Evolutionary conservation across 2,329 filamentous ascomycete species (phyloP).

Genomic region (Xylariomycetidae sp.): DNA sequence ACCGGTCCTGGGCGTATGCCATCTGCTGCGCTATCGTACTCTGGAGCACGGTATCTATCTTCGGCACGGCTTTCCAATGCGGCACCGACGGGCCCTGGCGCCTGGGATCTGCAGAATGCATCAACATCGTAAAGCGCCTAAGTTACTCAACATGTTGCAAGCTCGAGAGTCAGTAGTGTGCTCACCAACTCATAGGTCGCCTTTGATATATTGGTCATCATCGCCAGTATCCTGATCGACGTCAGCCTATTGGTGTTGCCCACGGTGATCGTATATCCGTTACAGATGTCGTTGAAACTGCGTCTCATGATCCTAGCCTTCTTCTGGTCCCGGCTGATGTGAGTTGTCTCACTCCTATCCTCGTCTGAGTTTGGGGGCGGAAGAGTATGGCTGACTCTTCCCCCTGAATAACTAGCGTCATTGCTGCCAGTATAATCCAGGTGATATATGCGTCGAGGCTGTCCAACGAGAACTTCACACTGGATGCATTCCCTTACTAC

Average conservation of each 20-base stretch:
- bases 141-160: too few species aligned
- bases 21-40: conserved; percentile 1
- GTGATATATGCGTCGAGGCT: too few species aligned
- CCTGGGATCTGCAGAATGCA: too few species aligned
- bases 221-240: conserved; percentile 4
- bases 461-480: too few species aligned
- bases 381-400: too few species aligned
- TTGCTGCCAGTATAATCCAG: too few species aligned
- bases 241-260: conserved; percentile 1
- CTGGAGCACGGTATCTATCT: conserved; percentile 3
- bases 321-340: conserved; percentile 1
- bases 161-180: too few species aligned
- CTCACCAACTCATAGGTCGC: too few species aligned
- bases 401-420: too few species aligned
- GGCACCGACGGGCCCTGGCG: conserved; percentile 5
- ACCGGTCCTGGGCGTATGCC: neutral
- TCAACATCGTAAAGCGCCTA: too few species aligned
- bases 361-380: too few species aligned
- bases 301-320: conserved; percentile 3
- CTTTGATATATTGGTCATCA: too few species aligned
- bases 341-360: neutral
- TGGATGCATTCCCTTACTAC: conserved; percentile 4
- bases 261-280: conserved; percentile 3
- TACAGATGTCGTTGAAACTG: conserved; percentile 3
- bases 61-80: conserved; percentile 7